Evolutionary conservation across 345 rosid species (phyloP), one percentile per base, ranked within the genome.

Genomic region (Dimocarpus longan): DNA sequence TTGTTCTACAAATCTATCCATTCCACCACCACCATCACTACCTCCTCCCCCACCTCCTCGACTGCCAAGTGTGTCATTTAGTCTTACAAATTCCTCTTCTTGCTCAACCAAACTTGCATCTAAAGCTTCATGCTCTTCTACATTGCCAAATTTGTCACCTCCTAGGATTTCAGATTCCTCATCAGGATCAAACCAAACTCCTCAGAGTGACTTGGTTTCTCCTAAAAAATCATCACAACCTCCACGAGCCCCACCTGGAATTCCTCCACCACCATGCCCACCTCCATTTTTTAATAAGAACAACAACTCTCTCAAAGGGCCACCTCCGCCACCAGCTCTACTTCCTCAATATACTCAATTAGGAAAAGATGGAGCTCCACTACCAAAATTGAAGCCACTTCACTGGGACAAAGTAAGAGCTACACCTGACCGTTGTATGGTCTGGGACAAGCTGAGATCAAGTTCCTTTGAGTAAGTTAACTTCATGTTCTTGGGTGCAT

Each of bases 401-500:
- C 99, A 96, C 5, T 96, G 99, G 99, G 98, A 96, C 92, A 96
- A 94, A 88, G 99, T 96, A n/a, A 94, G 98, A 83, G 98, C 98
- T 65, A 84, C 91, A 74, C 92, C 97, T 6, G 98, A 96, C 80
- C 87, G 89, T 4, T 83, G 85, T 71, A 96, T 87, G 95, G 99
- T 93, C 42, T 96, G 99, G 99, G 98, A 96, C 83, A 93, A 89
- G 88, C 79, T 96, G 60, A 86, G 92, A 84, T 87, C 98, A 79
- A 96, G 92, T 90, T 94, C 99, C 21, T 94, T 96, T 11, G 99
- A 96, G 99, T 96, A 91, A 88, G 95, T 87, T 69, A 28, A 28
- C 21, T 74, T 63, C 21, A 10, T 67, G 6, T 75, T 44, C 37
- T 69, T 76, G 6, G 42, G 7, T 42, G 26, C 50, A 67, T 32